Percentiles rank a stretch among this genome's conserved stretches.
Evolutionary conservation across 1,284 basidiomycete species (phyloP).

Genomic region (Marasmius sp.): DNA sequence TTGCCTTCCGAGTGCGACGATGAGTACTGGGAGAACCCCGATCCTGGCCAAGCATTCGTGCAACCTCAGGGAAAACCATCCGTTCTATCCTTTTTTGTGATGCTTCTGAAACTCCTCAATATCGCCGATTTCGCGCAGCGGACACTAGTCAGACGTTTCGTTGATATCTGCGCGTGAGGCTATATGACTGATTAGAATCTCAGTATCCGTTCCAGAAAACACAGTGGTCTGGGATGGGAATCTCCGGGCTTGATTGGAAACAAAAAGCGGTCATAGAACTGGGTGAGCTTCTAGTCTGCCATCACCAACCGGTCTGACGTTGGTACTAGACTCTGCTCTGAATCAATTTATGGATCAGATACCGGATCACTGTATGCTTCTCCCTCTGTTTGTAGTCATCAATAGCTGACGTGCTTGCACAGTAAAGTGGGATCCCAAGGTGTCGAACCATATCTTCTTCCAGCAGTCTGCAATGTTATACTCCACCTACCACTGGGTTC

Average conservation of each 20-base stretch:
- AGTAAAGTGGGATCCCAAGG: constrained; percentile 65
- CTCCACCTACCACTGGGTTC: constrained; percentile 57
- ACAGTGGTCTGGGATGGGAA: not conserved
- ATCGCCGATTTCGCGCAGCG: not conserved
- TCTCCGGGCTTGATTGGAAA: not conserved
- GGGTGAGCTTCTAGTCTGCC: not conserved
- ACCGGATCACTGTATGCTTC: constrained; percentile 43
- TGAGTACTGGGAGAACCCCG: not conserved
- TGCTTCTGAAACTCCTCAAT: not conserved
- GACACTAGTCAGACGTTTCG: not conserved
- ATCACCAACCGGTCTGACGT: too few species aligned
- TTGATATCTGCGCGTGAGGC: not conserved
- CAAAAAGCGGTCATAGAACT: not conserved
- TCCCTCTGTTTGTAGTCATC: too few species aligned
- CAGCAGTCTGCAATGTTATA: constrained; percentile 62
- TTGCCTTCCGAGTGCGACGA: not conserved
- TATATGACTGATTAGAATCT: not conserved
- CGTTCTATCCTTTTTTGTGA: not conserved
- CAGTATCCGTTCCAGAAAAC: not conserved
- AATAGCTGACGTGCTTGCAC: not conserved
- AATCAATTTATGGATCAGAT: constrained; percentile 60
- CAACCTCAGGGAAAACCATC: not conserved
- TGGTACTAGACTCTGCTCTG: constrained; percentile 43
- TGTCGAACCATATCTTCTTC: constrained; percentile 47
- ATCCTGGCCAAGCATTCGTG: not conserved